These are phyloP conservation scores for Ramichloridium luteum DNA, from an alignment of 2,329 filamentous ascomycete genomes.

Conservation along the genomic window DNA sequence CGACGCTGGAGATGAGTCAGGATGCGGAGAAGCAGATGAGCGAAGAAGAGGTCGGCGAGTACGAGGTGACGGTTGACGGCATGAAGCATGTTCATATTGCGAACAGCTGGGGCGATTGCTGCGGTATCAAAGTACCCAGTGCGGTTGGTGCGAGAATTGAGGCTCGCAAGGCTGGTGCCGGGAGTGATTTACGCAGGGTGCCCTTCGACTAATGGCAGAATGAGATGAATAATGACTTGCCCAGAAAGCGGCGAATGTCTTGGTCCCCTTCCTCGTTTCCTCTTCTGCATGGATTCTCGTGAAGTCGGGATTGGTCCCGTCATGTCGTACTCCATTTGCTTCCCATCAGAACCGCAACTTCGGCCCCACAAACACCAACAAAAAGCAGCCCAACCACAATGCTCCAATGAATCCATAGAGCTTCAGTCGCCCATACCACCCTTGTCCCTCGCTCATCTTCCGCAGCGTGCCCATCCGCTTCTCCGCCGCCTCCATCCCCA, in stretches of 20 bases:
- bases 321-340: background rate
- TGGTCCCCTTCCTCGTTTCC: no score
- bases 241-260: no score
- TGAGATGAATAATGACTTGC: slow-evolving; percentile 1
- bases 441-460: slow-evolving; percentile 75
- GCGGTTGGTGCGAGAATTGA: slow-evolving; percentile 84
- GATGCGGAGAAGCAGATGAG: slow-evolving; percentile 43
- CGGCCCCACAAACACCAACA: slow-evolving; percentile 75
- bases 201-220: slow-evolving; percentile 57
- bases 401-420: slow-evolving; percentile 76
- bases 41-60: slow-evolving; percentile 40
- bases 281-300: no score
- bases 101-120: slow-evolving; percentile 81
- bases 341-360: slow-evolving; percentile 66
- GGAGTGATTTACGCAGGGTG: slow-evolving; percentile 55
- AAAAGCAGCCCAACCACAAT: slow-evolving; percentile 62
- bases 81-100: slow-evolving; percentile 49
- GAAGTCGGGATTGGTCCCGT: slow-evolving; percentile 1
- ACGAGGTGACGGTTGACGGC: slow-evolving; percentile 52
- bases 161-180: slow-evolving; percentile 60
- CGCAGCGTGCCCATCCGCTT: slow-evolving; percentile 64
- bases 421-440: slow-evolving; percentile 67
- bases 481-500: slow-evolving; percentile 63
- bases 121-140: slow-evolving; percentile 93
- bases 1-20: slow-evolving; percentile 67